Base-by-base conservation (phyloP, 805 yeast species). In the Candida khao-thaluensis region DNA sequence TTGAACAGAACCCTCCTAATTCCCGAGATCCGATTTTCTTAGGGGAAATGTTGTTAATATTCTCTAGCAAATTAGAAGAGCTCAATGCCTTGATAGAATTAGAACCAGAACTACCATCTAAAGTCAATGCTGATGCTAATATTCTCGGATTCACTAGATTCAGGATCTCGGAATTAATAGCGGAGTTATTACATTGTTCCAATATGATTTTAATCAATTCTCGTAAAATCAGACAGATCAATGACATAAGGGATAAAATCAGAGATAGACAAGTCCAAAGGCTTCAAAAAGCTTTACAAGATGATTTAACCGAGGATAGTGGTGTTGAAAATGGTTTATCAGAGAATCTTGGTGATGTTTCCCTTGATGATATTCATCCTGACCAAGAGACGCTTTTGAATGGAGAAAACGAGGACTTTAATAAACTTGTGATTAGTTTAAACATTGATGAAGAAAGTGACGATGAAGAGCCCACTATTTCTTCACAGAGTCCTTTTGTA, bases 161-260 rank as follows among this genome's bases (percentile, higher is more conserved):
- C 64, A 86, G 89, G 55, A 77, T 93, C 17, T 82, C 95, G 44
- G 99, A 93, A 62, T 68, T 93, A 37, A 79, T 93, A 35, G 99
- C 99, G 0, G 99, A 93, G 55, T 71, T 93, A 28, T 71, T 93
- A 41, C 99, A 93, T 62, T 93, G 99, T 57, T 88, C 96, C n/a
- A 93, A 93, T 63, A 93, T 93, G 98, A 87, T 84, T 0, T 71
- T 89, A 14, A 73, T 93, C 49, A 93, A 91, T 58, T 88, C 90
- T 32, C 78, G 75, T 28, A 73, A 72, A 37, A 88, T 90, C 39
- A 82, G 86, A 59, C 70, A 71, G 21, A 73, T 87, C 30, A 80
- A 88, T 17, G 60, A 63, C 26, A 79, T 82, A 41, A 74, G 96
- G 35, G 95, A 89, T 53, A 59, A 63, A 9, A 77, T 82, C 43